These are phyloP conservation scores for Serendipita sp. DNA, from an alignment of 768 basidiomycete genomes.

Conservation along the genomic window DNA sequence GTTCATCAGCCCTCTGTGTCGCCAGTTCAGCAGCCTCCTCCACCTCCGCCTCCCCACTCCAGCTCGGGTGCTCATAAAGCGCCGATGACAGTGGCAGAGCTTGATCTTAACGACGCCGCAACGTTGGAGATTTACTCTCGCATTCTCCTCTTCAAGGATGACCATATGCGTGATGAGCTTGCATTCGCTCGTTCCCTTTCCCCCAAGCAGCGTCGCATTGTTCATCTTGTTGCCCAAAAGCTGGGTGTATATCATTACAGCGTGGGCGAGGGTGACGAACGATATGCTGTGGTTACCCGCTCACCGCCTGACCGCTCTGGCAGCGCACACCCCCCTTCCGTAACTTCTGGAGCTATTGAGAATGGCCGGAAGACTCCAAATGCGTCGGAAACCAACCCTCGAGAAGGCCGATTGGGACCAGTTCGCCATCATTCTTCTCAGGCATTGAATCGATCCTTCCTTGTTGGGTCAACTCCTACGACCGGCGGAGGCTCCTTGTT, in stretches of 20 bases:
- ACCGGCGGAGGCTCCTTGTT: slow-evolving; percentile 2
- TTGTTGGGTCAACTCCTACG: not conserved
- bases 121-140: slow-evolving; percentile 96
- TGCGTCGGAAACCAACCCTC: not conserved
- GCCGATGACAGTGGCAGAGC: slow-evolving; percentile 37
- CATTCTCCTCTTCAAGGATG: slow-evolving; percentile 93
- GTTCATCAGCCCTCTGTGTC: slow-evolving; percentile 14
- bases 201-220: slow-evolving; percentile 76
- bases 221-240: slow-evolving; percentile 93
- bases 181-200: slow-evolving; percentile 83
- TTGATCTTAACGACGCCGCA: slow-evolving; percentile 91
- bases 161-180: slow-evolving; percentile 91
- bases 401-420: not conserved
- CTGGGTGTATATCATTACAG: slow-evolving; percentile 91
- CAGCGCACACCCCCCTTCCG: not conserved
- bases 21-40: slow-evolving; percentile 24
- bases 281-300: slow-evolving; percentile 88
- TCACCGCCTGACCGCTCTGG: slow-evolving; percentile 46
- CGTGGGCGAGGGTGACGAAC: slow-evolving; percentile 80
- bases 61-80: slow-evolving; percentile 52
- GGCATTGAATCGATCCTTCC: slow-evolving; percentile 3
- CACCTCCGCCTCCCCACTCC: slow-evolving; percentile 40
- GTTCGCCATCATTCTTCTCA: slow-evolving; percentile 3
- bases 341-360: not conserved
- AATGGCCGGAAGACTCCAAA: slow-evolving; percentile 2